phyloP scores from a whole-genome alignment of 2,329 filamentous ascomycete species.

The Neophaeococcomyces mojaviensis region DNA sequence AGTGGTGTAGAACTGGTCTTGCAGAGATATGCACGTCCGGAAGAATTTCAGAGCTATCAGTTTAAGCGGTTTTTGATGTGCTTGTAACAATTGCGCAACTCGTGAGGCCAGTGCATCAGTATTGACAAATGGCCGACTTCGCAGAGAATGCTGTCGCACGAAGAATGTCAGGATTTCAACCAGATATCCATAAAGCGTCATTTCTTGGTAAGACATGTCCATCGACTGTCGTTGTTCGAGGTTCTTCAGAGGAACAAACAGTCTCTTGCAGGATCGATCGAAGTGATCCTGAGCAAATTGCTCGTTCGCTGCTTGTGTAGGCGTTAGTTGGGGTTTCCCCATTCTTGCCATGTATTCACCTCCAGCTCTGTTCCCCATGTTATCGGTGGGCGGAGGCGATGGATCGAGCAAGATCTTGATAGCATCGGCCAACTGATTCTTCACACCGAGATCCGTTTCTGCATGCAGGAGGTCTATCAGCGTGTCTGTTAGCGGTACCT shows the following conservation, averaged over 20 bases:
- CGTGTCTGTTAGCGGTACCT: slow-evolving; percentile 79
- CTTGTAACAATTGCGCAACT: slow-evolving; percentile 72
- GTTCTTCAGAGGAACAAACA: slow-evolving; percentile 80
- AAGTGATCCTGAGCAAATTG: slow-evolving; percentile 84
- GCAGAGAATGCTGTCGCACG: slow-evolving; percentile 76
- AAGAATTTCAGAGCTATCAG: slow-evolving; percentile 91
- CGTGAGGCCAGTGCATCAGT: slow-evolving; percentile 69
- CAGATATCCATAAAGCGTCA: slow-evolving; percentile 82
- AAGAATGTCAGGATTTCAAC: slow-evolving; percentile 94
- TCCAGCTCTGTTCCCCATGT: slow-evolving; percentile 50
- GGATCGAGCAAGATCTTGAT: slow-evolving; percentile 88
- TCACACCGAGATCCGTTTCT: slow-evolving; percentile 88
- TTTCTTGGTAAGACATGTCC: slow-evolving; percentile 70
- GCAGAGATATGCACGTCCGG: slow-evolving; percentile 72
- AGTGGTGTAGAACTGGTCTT: slow-evolving; percentile 85
- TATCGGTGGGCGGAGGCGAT: slow-evolving; percentile 51
- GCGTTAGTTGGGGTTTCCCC: slow-evolving; percentile 50
- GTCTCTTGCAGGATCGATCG: slow-evolving; percentile 70
- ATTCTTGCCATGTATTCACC: slow-evolving; percentile 59
- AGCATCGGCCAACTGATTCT: slow-evolving; percentile 89
- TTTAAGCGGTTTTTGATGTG: slow-evolving; percentile 84
- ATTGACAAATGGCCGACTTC: slow-evolving; percentile 82
- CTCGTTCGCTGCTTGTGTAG: slow-evolving; percentile 58
- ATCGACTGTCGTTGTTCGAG: slow-evolving; percentile 55
- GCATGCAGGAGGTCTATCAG: slow-evolving; percentile 85